Conservation (phyloP, 345 rosid genomes). For the Populus davidiana region DNA sequence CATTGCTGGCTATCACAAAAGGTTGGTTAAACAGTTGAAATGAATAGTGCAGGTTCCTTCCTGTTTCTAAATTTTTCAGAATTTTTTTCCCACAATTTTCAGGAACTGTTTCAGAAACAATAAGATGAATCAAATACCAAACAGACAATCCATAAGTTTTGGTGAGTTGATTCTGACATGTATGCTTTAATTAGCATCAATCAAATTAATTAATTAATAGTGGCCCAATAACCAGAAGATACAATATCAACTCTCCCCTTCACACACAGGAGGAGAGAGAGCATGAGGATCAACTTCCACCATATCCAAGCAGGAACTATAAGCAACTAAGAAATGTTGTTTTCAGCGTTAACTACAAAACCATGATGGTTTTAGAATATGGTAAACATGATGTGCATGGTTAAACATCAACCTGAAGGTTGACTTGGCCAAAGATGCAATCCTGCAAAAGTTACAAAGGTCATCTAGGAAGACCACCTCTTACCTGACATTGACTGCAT, state of each 20-base stretch:
- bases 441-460: too few relatives aligned
- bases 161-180: background rate
- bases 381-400: too few relatives aligned
- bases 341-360: background rate
- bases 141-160: background rate
- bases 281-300: background rate
- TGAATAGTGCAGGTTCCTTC: background rate
- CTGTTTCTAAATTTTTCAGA: background rate
- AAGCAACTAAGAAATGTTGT: background rate
- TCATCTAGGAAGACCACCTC: too few relatives aligned
- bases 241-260: background rate
- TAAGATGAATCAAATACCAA: background rate
- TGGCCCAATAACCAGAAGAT: background rate
- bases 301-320: background rate
- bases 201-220: background rate
- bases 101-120: constrained; percentile 3
- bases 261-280: background rate
- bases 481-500: too few relatives aligned
- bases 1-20: background rate
- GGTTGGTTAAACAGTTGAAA: background rate
- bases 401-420: too few relatives aligned
- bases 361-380: too few relatives aligned
- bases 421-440: too few relatives aligned
- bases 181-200: background rate
- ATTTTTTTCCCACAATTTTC: background rate